Conservation (phyloP, 116 monocot species). For the Trichopus zeylanicus region DNA sequence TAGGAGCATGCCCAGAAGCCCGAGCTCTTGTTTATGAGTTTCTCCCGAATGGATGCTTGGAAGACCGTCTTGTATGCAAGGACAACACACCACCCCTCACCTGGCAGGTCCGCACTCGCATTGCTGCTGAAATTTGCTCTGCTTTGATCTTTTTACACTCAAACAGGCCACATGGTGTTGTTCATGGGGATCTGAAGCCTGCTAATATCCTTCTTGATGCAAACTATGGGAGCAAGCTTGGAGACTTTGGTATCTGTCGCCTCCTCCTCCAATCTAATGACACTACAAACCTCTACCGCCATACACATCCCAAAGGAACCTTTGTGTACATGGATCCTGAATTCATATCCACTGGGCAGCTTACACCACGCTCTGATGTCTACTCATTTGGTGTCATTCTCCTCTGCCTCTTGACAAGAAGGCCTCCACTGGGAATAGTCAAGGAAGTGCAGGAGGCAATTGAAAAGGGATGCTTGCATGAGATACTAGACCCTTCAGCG, state of each 20-base stretch:
- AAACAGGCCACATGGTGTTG: too few species aligned
- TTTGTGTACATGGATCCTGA: conserved; percentile 77
- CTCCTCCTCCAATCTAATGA: conserved; percentile 29
- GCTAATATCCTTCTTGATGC: conserved; percentile 74
- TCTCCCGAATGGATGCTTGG: conserved; percentile 58
- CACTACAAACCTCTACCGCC: conserved; percentile 29
- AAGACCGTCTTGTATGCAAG: too few species aligned
- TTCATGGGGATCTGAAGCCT: conserved; percentile 81
- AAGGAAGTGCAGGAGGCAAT: conserved; percentile 58
- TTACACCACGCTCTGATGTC: conserved; percentile 55
- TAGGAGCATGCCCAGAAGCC: conserved; percentile 56
- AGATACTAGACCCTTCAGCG: conserved; percentile 46
- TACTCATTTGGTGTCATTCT: conserved; percentile 73
- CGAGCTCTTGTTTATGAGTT: conserved; percentile 61
- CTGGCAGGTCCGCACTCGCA: too few species aligned
- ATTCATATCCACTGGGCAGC: conserved; percentile 49
- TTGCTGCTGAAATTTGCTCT: too few species aligned
- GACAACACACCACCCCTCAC: too few species aligned
- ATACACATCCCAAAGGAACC: conserved; percentile 61
- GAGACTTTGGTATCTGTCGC: conserved; percentile 72
- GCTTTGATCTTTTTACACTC: too few species aligned
- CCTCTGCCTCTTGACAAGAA: conserved; percentile 60
- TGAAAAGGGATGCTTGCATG: conserved; percentile 21
- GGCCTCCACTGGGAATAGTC: conserved; percentile 31
- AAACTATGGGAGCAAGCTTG: conserved; percentile 42